Conservation (phyloP, 257 asterid genomes). For the Cordia subcordata region DNA sequence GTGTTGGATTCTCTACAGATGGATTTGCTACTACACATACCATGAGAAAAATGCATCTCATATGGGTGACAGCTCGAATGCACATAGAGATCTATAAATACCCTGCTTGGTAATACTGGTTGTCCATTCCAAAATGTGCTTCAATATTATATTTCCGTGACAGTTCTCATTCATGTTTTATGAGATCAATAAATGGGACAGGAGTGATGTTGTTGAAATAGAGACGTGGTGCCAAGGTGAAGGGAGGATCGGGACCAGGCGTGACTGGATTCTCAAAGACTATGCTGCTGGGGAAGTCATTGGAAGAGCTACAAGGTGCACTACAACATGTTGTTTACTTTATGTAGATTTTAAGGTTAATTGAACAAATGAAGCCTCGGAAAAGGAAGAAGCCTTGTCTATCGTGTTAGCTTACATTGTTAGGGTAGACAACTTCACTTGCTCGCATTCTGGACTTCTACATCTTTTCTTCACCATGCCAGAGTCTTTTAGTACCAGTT, state of each 20-base stretch:
- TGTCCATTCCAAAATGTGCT: background rate
- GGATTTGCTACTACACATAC: slow-evolving; percentile 87
- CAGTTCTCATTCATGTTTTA: background rate
- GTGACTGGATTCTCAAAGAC: slow-evolving; percentile 91
- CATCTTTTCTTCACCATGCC: no score
- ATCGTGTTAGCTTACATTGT: background rate
- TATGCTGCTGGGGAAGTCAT: slow-evolving; percentile 74
- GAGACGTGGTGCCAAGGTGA: slow-evolving; percentile 99
- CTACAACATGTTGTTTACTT: background rate
- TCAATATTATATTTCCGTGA: background rate
- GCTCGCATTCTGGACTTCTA: no score
- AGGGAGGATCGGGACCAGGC: slow-evolving; percentile 87
- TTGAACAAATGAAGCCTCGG: background rate
- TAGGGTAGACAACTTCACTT: no score
- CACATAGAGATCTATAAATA: slow-evolving; percentile 93
- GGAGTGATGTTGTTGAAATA: slow-evolving; percentile 93
- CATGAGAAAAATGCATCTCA: slow-evolving; percentile 83
- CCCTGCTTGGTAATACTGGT: slow-evolving; percentile 74
- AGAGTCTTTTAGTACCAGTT: no score
- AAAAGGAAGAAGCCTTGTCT: background rate
- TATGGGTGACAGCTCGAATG: slow-evolving; percentile 99
- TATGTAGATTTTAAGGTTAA: background rate
- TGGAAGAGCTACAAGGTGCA: slow-evolving; percentile 94
- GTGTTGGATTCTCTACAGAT: slow-evolving; percentile 88
- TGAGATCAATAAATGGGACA: slow-evolving; percentile 29